Conservation (phyloP, 352 stramenopile species). For the Globisporangium recalcitrans region DNA sequence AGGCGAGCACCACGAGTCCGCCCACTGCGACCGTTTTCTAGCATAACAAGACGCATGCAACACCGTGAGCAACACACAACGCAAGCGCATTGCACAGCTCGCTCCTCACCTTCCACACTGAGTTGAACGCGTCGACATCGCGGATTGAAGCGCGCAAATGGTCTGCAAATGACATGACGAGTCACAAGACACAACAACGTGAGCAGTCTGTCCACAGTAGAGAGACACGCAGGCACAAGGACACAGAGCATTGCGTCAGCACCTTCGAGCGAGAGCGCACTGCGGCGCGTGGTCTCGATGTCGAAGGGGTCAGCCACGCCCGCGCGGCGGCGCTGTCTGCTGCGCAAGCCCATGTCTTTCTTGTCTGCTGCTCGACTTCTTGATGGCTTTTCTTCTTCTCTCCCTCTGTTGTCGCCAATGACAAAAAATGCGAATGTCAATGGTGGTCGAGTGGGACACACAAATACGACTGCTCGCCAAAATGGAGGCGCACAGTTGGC, state of each 20-base stretch:
- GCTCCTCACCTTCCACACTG: constrained; percentile 35
- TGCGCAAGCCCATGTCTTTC: constrained; percentile 40
- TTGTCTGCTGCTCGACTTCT: neutral
- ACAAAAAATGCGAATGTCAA: neutral
- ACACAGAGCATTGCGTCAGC: neutral
- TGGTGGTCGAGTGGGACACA: neutral
- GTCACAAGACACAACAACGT: neutral
- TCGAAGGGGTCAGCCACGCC: constrained; percentile 36
- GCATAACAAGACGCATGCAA: too few relatives aligned
- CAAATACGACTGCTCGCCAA: neutral
- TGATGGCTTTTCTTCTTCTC: neutral
- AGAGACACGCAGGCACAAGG: neutral
- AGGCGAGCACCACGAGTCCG: constrained; percentile 33
- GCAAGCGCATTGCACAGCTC: too few relatives aligned
- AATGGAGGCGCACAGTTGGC: neutral
- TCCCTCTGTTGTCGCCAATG: constrained; percentile 4
- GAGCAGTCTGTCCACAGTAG: neutral
- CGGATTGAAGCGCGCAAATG: constrained; percentile 41
- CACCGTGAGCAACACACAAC: neutral
- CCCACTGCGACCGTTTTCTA: constrained; percentile 35
- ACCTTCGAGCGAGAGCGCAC: constrained; percentile 33
- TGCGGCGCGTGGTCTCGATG: constrained; percentile 30
- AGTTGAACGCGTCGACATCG: constrained; percentile 38
- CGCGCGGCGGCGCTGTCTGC: constrained; percentile 36
- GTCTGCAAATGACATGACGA: constrained; percentile 21